Evolutionary conservation across 176 grass and related monocot species (phyloP).

Genomic region (Ensete ventricosum): DNA sequence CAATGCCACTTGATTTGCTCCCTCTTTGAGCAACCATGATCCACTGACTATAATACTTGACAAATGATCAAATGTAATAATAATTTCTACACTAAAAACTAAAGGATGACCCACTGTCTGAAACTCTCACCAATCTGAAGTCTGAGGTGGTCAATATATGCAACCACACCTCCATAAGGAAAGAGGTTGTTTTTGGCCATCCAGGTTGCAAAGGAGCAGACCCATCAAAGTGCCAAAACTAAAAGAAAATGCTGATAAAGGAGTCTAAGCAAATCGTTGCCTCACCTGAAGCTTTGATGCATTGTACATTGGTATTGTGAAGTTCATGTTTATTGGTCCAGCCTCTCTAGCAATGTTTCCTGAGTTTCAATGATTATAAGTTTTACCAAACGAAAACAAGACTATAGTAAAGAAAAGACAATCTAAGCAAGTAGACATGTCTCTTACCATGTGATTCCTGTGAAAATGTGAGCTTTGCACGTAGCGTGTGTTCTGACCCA

Average conservation of each 20-base stretch:
- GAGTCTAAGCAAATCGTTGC: neutral
- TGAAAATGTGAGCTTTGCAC: constrained; percentile 96
- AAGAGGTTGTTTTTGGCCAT: no score
- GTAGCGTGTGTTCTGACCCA: constrained; percentile 89
- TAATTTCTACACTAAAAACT: no score
- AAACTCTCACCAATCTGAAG: no score
- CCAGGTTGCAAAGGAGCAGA: no score
- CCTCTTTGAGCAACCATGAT: no score
- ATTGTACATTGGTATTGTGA: constrained; percentile 94
- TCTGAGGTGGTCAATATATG: no score
- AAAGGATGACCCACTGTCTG: no score
- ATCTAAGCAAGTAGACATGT: neutral
- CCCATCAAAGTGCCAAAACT: no score
- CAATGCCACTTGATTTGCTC: no score
- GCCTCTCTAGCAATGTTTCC: constrained; percentile 86
- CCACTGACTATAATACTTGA: no score
- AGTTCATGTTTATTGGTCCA: constrained; percentile 93
- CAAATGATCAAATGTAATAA: no score
- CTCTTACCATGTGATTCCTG: constrained; percentile 77
- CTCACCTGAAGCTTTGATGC: constrained; percentile 79
- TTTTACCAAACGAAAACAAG: neutral
- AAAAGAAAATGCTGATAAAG: neutral
- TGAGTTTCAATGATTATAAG: constrained; percentile 21
- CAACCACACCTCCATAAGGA: no score
- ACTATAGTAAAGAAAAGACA: neutral